A percentile compares a stretch with the other conserved stretches of the same genome.
Conservation (phyloP, 2,329 filamentous ascomycete species). For the Aspergillus glaucus region DNA sequence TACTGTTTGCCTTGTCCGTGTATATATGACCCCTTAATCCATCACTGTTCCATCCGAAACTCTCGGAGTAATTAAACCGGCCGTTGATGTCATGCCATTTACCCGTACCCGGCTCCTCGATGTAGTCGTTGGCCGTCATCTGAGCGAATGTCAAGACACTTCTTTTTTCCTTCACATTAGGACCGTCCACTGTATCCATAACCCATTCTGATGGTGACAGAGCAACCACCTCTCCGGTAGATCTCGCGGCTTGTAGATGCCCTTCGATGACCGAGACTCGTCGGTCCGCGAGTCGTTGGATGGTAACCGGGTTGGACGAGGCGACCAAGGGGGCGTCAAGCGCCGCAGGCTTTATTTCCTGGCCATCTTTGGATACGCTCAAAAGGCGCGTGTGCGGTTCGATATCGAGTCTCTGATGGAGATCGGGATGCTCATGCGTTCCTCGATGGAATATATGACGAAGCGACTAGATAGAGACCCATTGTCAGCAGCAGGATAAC, state of each 20-base stretch:
- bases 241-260: constrained; percentile 66
- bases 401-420: constrained; percentile 74
- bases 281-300: constrained; percentile 76
- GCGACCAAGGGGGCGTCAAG: constrained; percentile 51
- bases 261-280: constrained; percentile 69
- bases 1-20: constrained; percentile 76
- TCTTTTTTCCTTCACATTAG: constrained; percentile 77
- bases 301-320: constrained; percentile 60
- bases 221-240: constrained; percentile 60
- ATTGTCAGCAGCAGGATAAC: not conserved
- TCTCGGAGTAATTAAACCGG: constrained; percentile 75
- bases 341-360: constrained; percentile 35
- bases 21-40: constrained; percentile 90
- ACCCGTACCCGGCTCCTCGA: constrained; percentile 60
- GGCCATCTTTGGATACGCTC: constrained; percentile 35
- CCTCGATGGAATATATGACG: constrained; percentile 93
- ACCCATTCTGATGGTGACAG: constrained; percentile 75
- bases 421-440: constrained; percentile 65
- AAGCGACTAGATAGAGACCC: constrained; percentile 40
- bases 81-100: constrained; percentile 79
- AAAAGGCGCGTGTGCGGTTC: constrained; percentile 52
- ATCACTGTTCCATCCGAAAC: constrained; percentile 89
- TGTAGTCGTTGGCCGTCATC: constrained; percentile 87
- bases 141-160: constrained; percentile 78
- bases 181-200: constrained; percentile 68